Base-by-base conservation (phyloP, 2,329 filamentous ascomycete species). In the Aspergillaceae sp. region DNA sequence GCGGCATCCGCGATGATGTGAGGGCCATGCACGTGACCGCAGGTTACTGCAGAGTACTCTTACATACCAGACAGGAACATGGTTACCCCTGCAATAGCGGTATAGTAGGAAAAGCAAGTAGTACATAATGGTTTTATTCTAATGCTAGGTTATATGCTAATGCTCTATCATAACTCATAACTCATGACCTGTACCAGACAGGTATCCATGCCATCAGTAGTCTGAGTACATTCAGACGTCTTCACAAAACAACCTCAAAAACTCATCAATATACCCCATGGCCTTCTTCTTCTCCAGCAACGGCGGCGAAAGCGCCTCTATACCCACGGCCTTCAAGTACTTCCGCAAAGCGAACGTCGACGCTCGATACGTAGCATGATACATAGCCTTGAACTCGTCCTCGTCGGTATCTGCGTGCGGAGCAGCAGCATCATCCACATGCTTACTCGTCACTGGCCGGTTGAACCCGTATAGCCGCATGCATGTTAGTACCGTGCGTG, bases 391-490 rank as follows among this genome's bases (percentile, higher is more conserved):
- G 45, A 70, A 71, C 8, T 68, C 66, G 36, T 69, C 66, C 41
- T 70, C 67, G 27, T 67, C 64, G 0, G 55, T 49, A 19, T 19
- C 19, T 19, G 19, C 19, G 19, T 19, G 19, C 19, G 19, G 19
- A 19, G 19, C 19, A 19, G 19, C 19, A 19, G 19, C 2, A 19
- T 19, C 19, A 19, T 42, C 44, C 10, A 50, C 26, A 27, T 48
- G 46, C 34, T 57, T 60, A 42, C 43, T 50, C n/a, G 49, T 52
- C 4, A 55, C 53, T 4, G 62, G 52, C 19, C 68, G 63, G 52
- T 69, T 62, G 48, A 62, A 71, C 1, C 68, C 68, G 45, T 70
- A 71, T 3, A 71, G 51, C 7, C 68, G 66, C 67, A 71, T 67
- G 48, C 66, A 69, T 1, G 68, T 71, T 44, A 71, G 49, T 5